A percentile compares a stretch with the other conserved stretches of the same genome.
These are phyloP conservation scores for Globisporangium lucens DNA, from an alignment of 352 stramenopile species.

Conservation along the genomic window DNA sequence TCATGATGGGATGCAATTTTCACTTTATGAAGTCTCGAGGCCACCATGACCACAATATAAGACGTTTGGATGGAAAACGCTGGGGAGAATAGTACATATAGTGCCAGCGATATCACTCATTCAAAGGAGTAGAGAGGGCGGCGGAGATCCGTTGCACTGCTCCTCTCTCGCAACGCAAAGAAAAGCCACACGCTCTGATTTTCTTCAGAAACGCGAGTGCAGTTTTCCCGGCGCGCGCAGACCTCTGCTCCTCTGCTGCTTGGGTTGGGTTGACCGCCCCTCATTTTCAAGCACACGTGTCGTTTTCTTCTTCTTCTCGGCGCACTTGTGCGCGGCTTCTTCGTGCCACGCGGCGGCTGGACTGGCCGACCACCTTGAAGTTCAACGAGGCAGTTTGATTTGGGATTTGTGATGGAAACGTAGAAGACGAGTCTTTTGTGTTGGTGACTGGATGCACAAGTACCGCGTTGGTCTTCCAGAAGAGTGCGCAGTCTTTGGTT, in stretches of 20 bases:
- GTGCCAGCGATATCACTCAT: neutral
- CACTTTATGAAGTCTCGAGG: too few species aligned
- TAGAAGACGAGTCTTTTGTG: neutral
- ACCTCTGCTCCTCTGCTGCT: too few species aligned
- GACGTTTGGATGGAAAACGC: too few species aligned
- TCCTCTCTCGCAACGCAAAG: neutral
- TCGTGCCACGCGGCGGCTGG: too few species aligned
- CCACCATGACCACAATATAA: too few species aligned
- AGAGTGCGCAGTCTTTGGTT: neutral
- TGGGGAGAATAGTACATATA: too few species aligned
- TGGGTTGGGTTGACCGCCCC: too few species aligned
- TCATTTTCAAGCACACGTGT: too few species aligned
- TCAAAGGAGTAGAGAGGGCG: neutral
- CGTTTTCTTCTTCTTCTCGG: too few species aligned
- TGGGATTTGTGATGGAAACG: neutral
- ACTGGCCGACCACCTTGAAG: neutral
- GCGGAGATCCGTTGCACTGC: neutral
- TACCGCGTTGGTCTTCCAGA: too few species aligned
- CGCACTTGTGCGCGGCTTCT: too few species aligned
- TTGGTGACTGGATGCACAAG: neutral
- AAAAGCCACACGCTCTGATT: neutral
- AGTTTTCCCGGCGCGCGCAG: neutral
- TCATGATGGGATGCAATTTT: too few species aligned
- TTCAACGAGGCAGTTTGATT: constrained; percentile 1
- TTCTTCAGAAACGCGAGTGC: constrained; percentile 14